phyloP scores from a whole-genome alignment of 305 asterid genomes.

The Fraxinus dipetala region DNA sequence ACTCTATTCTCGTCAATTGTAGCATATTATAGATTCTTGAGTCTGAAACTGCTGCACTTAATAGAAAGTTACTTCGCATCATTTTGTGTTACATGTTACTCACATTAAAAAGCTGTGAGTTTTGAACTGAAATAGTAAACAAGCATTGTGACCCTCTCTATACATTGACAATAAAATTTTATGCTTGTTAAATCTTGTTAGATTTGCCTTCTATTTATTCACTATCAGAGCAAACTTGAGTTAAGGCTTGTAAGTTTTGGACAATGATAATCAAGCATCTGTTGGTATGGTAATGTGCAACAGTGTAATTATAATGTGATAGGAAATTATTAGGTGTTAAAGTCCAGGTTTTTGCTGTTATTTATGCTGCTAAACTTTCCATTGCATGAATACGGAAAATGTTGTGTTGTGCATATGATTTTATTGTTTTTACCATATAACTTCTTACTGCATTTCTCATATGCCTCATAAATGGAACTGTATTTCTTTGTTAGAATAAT shows the following conservation, averaged over 20 bases:
- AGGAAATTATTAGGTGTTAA: not conserved
- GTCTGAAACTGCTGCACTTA: not conserved
- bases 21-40: not conserved
- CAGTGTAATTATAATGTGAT: not conserved
- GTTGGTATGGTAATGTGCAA: constrained; percentile 6
- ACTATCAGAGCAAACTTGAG: not conserved
- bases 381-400: not conserved
- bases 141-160: not conserved
- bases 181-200: not conserved
- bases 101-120: not conserved
- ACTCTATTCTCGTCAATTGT: not conserved
- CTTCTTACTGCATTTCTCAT: constrained; percentile 1
- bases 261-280: constrained; percentile 12
- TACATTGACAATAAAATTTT: not conserved
- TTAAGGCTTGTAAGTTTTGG: not conserved
- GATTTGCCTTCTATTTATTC: not conserved
- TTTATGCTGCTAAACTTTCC: constrained; percentile 3
- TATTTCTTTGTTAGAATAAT: not conserved
- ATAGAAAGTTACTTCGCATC: not conserved
- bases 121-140: not conserved
- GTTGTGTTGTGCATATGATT: not conserved
- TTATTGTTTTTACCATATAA: not conserved
- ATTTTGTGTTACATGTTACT: not conserved
- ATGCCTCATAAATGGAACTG: not conserved
- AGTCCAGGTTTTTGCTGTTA: not conserved